Base-by-base conservation (phyloP, 164 flowering plant genomes). In the Warburgia ugandensis region DNA sequence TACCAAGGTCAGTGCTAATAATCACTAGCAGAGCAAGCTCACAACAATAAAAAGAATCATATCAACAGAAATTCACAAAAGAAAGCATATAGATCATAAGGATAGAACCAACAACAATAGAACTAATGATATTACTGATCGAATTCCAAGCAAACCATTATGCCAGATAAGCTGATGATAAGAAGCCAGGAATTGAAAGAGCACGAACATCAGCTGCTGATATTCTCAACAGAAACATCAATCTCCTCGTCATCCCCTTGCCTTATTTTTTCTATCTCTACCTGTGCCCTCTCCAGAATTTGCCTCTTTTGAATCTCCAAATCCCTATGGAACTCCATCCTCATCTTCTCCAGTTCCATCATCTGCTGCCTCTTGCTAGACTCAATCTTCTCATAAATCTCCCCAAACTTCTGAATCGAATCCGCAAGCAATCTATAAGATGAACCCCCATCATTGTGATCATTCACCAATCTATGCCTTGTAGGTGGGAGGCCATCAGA, bases 381-480 rank as follows among this genome's bases (percentile, higher is more conserved):
- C 77, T 92, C 95, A 60, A 84, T 77, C 83, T 80, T 89, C 80
- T 89, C 94, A 64, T 88, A 86, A 27, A 86, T 84, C 53, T 77
- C 83, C 6, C 87, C 83, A 45, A 92, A 86, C 50, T 69, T 86
- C 48, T 71, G 67, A 48, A 88, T 77, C n/a, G 97, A 89, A 48
- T 86, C 80, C 0, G 92, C 84, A 31, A 86, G 72, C 73, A 82
- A 32, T 61, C 66, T 68, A 51, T 72, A 72, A 1, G 92, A 79
- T 19, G 58, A 45, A 37, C 48, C 69, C 35, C 40, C 56, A 17
- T 54, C 59, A 38, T 67, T 68, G 5, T 59, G 61, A 23, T 8
- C 16, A 29, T 20, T 20, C 43, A 13, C 13, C 23, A 19, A 29
- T 47, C 36, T 77, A 44, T 55, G 45, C 61, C 62, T 76, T 60